Percentiles rank a stretch among this genome's conserved stretches.
phyloP scores from a whole-genome alignment of 306 rosid species.

The Comarum palustre region DNA sequence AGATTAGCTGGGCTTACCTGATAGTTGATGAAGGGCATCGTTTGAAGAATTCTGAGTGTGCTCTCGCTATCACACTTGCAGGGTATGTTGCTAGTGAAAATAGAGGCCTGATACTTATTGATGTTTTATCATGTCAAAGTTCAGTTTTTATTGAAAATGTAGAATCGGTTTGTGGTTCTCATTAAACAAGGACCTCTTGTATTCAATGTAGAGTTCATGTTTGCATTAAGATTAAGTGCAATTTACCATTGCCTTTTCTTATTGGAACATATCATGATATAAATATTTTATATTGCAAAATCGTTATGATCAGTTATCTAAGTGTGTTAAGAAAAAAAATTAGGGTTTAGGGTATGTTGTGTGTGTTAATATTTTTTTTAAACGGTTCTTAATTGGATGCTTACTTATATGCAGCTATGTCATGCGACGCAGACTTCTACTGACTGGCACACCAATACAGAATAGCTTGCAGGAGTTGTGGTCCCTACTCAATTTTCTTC shows the following conservation, averaged over 20 bases:
- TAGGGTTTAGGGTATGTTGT: not conserved
- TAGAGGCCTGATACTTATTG: constrained; percentile 12
- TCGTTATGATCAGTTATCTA: constrained; percentile 4
- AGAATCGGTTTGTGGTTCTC: not conserved
- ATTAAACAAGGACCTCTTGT: not conserved
- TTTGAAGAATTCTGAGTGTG: constrained; percentile 93
- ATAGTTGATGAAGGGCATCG: constrained; percentile 99
- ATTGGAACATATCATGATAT: not conserved
- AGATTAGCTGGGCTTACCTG: constrained; percentile 84
- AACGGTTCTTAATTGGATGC: constrained; percentile 21
- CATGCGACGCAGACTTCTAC: constrained; percentile 77
- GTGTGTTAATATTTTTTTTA: not conserved
- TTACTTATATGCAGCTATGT: constrained; percentile 59
- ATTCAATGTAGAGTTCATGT: not conserved
- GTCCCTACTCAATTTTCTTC: constrained; percentile 98
- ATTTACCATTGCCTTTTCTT: not conserved
- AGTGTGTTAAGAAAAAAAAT: not conserved
- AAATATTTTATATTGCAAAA: not conserved
- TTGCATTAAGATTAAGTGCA: not conserved
- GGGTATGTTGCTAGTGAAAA: constrained; percentile 53
- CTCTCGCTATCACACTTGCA: constrained; percentile 88
- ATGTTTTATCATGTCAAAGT: constrained; percentile 12
- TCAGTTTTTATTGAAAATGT: not conserved
- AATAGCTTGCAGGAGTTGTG: constrained; percentile 98
- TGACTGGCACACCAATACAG: constrained; percentile 99